phyloP scores from a whole-genome alignment of 139 green algal species.

The Haematococcus sp. region DNA sequence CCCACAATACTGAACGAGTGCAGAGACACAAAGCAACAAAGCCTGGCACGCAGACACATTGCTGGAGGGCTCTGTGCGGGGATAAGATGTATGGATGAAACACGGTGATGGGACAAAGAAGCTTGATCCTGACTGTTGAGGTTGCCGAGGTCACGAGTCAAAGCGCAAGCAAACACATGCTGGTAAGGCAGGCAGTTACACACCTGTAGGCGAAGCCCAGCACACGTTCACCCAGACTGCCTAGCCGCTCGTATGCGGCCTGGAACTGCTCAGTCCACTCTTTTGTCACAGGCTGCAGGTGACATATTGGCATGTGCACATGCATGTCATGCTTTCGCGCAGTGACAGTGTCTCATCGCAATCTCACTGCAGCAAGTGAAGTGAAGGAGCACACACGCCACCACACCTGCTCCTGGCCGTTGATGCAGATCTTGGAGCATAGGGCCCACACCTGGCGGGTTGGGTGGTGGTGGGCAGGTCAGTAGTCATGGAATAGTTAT shows the following conservation, averaged over 20 bases:
- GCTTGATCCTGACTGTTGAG: no score
- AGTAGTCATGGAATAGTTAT: no score
- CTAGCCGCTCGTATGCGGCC: constrained; percentile 60
- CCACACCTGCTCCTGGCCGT: constrained; percentile 49
- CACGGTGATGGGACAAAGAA: no score
- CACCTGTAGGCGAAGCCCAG: constrained; percentile 69
- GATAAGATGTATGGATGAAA: not conserved
- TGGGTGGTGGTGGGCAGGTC: no score
- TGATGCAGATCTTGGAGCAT: constrained; percentile 40
- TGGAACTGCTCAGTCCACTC: constrained; percentile 47
- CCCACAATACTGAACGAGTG: not conserved
- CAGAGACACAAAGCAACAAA: constrained; percentile 27
- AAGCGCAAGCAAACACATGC: no score
- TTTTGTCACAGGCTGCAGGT: constrained; percentile 44
- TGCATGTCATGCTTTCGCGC: no score
- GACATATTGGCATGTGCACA: no score
- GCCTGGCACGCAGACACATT: no score
- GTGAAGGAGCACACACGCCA: no score
- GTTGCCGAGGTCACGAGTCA: no score
- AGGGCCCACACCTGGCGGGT: constrained; percentile 52
- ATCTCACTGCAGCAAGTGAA: no score
- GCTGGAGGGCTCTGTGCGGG: not conserved
- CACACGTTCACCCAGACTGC: constrained; percentile 70
- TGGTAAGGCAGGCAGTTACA: constrained; percentile 25
- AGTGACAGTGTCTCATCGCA: no score